Evolutionary conservation across 345 rosid genomes (phyloP).

Genomic region (Dipteronia sinensis): DNA sequence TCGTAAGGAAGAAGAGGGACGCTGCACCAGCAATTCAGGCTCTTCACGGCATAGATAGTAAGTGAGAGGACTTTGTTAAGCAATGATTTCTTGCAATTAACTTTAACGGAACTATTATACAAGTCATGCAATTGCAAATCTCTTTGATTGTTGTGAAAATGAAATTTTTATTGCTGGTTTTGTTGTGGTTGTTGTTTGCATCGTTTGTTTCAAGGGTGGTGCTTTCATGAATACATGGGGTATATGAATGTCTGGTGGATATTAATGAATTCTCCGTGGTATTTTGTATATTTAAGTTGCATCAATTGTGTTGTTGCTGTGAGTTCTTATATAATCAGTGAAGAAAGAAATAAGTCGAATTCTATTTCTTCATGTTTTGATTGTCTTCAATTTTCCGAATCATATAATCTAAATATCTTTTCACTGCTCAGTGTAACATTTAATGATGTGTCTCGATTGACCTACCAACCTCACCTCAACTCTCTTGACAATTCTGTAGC

Average conservation of each 20-base stretch:
- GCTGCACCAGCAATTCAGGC: background rate
- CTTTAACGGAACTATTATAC: background rate
- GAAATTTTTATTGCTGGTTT: background rate
- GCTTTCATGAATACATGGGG: background rate
- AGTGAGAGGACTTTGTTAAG: constrained; percentile 11
- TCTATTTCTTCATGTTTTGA: background rate
- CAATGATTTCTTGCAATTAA: constrained; percentile 3
- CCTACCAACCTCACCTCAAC: background rate
- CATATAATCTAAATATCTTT: background rate
- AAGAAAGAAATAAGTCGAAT: background rate
- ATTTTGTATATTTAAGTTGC: background rate
- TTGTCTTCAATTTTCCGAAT: background rate
- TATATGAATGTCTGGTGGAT: background rate
- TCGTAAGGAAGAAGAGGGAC: constrained; percentile 3
- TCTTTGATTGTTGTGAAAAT: background rate
- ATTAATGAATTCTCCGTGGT: background rate
- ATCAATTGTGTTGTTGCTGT: background rate
- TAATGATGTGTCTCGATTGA: background rate
- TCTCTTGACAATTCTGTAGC: background rate
- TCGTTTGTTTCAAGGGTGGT: background rate
- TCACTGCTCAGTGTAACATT: background rate
- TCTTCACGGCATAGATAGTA: constrained; percentile 35
- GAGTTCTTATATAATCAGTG: background rate
- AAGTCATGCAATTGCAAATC: background rate
- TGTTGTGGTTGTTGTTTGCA: background rate